Evolutionary conservation across 2,329 filamentous ascomycete species (phyloP), one percentile per base, ranked within the genome.

Genomic region (Microcyclospora pomicola): DNA sequence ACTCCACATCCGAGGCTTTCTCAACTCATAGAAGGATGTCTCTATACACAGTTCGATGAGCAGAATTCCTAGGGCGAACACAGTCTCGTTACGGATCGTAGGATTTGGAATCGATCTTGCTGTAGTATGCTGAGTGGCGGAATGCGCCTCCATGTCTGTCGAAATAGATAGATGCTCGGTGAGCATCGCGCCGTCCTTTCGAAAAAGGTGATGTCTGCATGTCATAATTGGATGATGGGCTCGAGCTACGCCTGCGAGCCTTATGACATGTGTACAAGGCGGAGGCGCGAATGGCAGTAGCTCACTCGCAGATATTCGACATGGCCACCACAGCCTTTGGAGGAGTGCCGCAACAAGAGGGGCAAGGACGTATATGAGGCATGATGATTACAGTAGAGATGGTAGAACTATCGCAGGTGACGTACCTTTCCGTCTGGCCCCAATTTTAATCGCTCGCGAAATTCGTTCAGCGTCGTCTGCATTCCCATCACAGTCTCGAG

Each of bases 11-110:
- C 19, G 19, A 24, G 19, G 19, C 13, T 38, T 35, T 2, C 46
- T 38, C 7, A 59, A 36, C 1, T 49, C 45, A 4, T 41, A 38
- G 3, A 60, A 41, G 2, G 52, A 35, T 36, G 51, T 44, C 2
- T 48, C 44, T 31, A 54, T 50, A 45, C 55, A 59, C 2, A 62
- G 48, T 37, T 61, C 55, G 16, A 59, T 55, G 2, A 61, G 48
- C 11, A 56, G 39, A 2, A 60, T 41, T 0, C 58, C 57, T 0
- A 60, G 42, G 0, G 56, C 51, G 34, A 59, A 61, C 2, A 61
- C 30, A 1, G 53, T 50, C 27, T 50, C 46, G 31, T 59, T 59
- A 1, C 47, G 42, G n/a, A 58, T 56, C 13, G 52, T 39, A 1
- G 39, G 32, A 5, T 27, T 33, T 7, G 34, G 27, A 9, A 34